Base-by-base conservation (phyloP, 306 rosid genomes). In the Cucurbita ficifolia region DNA sequence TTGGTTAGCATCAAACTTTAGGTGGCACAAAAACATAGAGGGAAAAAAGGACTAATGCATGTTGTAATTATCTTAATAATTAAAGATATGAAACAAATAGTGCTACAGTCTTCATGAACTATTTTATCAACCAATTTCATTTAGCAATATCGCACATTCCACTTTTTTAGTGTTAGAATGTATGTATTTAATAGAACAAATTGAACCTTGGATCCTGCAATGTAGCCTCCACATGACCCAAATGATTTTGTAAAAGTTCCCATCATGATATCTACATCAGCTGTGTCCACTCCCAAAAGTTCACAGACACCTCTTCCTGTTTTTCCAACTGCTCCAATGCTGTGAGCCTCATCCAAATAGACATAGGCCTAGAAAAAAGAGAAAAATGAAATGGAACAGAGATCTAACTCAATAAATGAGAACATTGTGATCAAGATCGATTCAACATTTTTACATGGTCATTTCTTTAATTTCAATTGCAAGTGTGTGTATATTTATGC, bases 231-330 rank as follows among this genome's bases (percentile, higher is more conserved):
- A 55, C 91, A 92, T 52, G 98, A 90, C 54, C 98, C 98, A 74
- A 92, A 92, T 19, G 98, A 92, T 82, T 92, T 92, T 55, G 98
- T 92, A 79, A 92, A 92, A 45, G 98, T 92, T 76, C 98, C 96
- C 98, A 90, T 92, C 98, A 92, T 90, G 81, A 92, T 78, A 81
- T 92, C 98, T 45, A 90, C 80, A 81, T 87, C 96, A 54, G 91
- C 92, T 69, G 96, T 72, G 80, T 92, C 91, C 74, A 88, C 98
- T 62, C 91, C 96, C 78, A 92, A 79, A 55, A 92, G 96, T 82
- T 92, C 98, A 90, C 98, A 84, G 49, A 84, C 82, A 18, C 85
- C 88, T 68, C 85, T 78, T 67, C 88, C 97, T 6, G 96, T 59
- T 85, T 87, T 88, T 65, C 97, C 97, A 77, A 91, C 93, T 8